Evolutionary conservation across 306 rosid genomes (phyloP).

Genomic region (Cercis canadensis): DNA sequence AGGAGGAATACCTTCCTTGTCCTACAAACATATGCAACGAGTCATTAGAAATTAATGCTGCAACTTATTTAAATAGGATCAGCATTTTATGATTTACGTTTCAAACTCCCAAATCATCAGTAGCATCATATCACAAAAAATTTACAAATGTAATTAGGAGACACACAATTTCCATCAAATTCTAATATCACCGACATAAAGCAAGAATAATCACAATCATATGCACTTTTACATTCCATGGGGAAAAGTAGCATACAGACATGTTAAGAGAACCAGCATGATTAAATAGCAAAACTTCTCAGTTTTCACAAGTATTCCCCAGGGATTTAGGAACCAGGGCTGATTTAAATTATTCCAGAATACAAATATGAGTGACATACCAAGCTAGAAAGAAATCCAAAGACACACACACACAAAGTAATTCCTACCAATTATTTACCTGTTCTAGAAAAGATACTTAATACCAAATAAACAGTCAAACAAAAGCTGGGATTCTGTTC

Average conservation of each 20-base stretch:
- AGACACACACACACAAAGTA: background rate
- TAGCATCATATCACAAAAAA: background rate
- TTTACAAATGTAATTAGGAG: too few species aligned
- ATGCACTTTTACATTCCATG: background rate
- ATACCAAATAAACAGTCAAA: background rate
- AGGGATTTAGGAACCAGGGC: slow-evolving; percentile 6
- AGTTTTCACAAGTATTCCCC: background rate
- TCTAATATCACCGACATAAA: background rate
- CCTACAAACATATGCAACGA: slow-evolving; percentile 54
- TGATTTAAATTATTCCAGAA: background rate
- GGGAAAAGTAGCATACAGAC: background rate
- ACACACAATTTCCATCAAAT: slow-evolving; percentile 8
- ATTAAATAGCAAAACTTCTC: background rate
- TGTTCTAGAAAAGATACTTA: background rate
- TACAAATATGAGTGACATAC: background rate
- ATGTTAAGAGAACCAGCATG: background rate
- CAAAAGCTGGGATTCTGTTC: background rate
- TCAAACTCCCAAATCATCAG: background rate
- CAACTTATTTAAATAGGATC: background rate
- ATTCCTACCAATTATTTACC: background rate
- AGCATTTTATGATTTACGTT: slow-evolving; percentile 2
- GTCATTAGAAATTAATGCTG: background rate
- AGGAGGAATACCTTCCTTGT: slow-evolving; percentile 98
- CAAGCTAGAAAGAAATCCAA: background rate
- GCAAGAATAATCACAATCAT: background rate